Percentiles rank a stretch among this genome's conserved stretches.
These are phyloP conservation scores for Podospora bellae-mahoneyi DNA, from an alignment of 495 filamentous ascomycete species.

Conservation along the genomic window DNA sequence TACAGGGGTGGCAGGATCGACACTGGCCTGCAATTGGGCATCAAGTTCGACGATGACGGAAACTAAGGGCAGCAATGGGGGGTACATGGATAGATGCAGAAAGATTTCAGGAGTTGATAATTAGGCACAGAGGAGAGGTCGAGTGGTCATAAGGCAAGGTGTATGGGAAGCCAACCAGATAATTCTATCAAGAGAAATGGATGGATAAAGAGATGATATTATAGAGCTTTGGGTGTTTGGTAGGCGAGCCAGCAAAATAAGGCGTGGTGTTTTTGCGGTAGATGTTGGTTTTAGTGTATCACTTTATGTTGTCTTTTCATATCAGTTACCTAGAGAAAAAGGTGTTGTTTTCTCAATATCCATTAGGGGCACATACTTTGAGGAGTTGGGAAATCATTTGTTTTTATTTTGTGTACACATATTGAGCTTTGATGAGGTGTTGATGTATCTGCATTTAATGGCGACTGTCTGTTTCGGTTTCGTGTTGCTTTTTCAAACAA, in stretches of 20 bases:
- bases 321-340: no score
- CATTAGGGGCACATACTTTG: no score
- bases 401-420: no score
- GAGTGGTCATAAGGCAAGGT: neutral
- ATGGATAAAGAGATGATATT: neutral
- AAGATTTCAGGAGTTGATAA: neutral
- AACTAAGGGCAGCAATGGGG: no score
- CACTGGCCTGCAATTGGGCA: conserved; percentile 64
- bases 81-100: no score
- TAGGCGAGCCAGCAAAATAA: neutral
- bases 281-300: neutral
- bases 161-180: neutral
- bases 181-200: neutral
- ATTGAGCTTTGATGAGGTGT: no score
- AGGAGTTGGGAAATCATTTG: no score
- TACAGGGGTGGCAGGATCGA: conserved; percentile 85
- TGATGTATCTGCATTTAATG: no score
- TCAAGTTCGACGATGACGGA: conserved; percentile 80
- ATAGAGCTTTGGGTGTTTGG: neutral
- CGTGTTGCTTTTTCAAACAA: no score
- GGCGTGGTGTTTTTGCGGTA: neutral
- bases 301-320: neutral
- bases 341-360: no score
- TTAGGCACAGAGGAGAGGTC: neutral
- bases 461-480: no score